Base-by-base conservation (phyloP, 1,284 basidiomycete genomes). In the Ceratobasidium sp. region DNA sequence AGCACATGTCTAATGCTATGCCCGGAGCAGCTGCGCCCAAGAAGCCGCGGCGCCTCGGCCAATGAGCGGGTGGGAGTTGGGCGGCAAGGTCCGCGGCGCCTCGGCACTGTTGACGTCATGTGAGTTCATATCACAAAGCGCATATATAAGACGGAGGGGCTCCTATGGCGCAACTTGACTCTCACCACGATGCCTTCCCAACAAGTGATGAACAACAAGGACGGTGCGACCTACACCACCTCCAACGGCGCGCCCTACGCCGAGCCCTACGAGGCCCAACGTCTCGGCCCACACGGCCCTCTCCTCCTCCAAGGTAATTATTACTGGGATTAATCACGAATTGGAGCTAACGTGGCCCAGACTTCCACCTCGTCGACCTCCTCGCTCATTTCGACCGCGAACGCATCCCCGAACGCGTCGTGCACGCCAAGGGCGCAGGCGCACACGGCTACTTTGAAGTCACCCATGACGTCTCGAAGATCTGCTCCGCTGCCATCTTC, bases 341-440 rank as follows among this genome's bases (percentile, higher is more conserved):
- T n/a, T 64, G 29, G 8, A 29, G 67, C 59, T 44, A 64, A 62
- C 32, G 9, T 19, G 7, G 6, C 17, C 19, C 22, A 91, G 94
- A 96, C 84, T 95, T 96, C 86, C 92, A 95, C 84, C 90, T 94
- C 84, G 91, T 95, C 82, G 94, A 97, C 85, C 87, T 94, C 76
- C 89, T 97, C 80, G 91, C 94, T 54, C 95, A 97, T 88, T 97
- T 97, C 82, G 94, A 95, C 85, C 90, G 95, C 76, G 96, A 98
- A 87, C 92, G 96, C 84, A 97, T 98, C 82, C 96, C 96, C 25
- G 97, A 97, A 88, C 94, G 95, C 84, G 93, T 92, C 89, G 91
- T 95, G 76, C 94, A 95, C 82, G 93, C 94, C 77, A 95, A 94
- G 83, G 95, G 91, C 78, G 91, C 92, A 75, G 96, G 95, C 79